Percentiles rank a stretch among this genome's conserved stretches.
phyloP scores from a whole-genome alignment of 345 rosid genomes.

The Eucalyptus microcorys region DNA sequence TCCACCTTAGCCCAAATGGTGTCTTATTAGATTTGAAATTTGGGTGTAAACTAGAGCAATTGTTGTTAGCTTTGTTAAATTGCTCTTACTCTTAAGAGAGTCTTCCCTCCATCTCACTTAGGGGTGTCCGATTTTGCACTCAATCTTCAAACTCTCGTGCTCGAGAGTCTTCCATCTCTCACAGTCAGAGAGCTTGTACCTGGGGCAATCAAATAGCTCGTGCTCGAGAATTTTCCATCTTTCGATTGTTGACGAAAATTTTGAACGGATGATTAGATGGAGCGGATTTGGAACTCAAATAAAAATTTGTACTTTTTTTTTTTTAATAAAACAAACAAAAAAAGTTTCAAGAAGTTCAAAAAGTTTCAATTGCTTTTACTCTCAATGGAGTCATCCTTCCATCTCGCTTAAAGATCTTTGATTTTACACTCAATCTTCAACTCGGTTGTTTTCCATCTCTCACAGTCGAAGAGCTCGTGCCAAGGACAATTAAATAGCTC shows the following conservation, averaged over 20 bases:
- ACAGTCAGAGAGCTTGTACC: fast-evolving
- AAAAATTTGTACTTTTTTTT: too few relatives aligned
- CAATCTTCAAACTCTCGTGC: neutral
- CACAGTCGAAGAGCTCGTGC: too few relatives aligned
- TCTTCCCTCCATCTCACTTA: neutral
- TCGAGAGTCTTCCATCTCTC: neutral
- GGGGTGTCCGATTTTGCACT: neutral
- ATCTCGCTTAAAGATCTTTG: too few relatives aligned
- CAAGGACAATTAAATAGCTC: too few relatives aligned
- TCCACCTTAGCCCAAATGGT: neutral
- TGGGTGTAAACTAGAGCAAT: neutral
- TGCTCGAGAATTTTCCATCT: neutral
- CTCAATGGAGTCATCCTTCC: too few relatives aligned
- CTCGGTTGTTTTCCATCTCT: too few relatives aligned
- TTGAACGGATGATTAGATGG: neutral
- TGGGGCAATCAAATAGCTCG: fast-evolving
- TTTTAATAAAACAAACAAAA: too few relatives aligned
- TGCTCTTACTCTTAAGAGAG: neutral
- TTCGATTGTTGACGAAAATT: neutral
- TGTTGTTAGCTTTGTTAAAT: neutral
- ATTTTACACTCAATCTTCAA: too few relatives aligned
- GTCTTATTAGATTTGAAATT: neutral
- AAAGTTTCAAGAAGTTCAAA: neutral
- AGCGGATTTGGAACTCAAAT: neutral
- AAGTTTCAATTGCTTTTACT: too few relatives aligned